phyloP scores from a whole-genome alignment of 768 basidiomycete genomes.

The Russula compacta region DNA sequence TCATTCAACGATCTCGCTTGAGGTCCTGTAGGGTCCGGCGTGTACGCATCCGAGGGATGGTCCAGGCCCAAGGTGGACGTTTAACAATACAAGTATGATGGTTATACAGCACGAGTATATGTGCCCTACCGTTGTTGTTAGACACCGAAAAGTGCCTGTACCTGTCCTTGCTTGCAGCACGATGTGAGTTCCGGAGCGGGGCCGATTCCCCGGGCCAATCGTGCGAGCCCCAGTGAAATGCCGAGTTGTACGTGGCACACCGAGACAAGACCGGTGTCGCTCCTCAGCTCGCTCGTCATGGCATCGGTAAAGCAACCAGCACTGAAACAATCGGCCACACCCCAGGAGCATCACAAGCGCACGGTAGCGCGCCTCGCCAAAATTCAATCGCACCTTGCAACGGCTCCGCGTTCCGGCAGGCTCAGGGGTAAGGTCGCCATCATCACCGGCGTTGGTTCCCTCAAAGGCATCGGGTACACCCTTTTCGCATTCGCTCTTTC shows the following conservation, averaged over 20 bases:
- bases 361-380: constrained; percentile 58
- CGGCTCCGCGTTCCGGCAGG: constrained; percentile 41
- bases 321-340: neutral
- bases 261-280: too few species aligned
- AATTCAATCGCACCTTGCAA: constrained; percentile 59
- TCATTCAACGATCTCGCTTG: constrained; percentile 1
- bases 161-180: too few species aligned
- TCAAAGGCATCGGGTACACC: constrained; percentile 81
- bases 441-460: constrained; percentile 80
- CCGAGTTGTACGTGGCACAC: too few species aligned
- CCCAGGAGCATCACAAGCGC: constrained; percentile 45
- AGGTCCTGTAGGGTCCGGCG: neutral
- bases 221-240: too few species aligned
- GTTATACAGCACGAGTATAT: too few species aligned
- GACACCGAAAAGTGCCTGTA: too few species aligned
- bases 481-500: neutral
- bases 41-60: too few species aligned
- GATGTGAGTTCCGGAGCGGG: too few species aligned
- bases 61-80: too few species aligned
- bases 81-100: too few species aligned
- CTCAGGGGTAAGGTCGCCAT: constrained; percentile 76
- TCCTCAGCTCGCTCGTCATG: neutral
- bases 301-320: constrained; percentile 3
- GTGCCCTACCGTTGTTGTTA: too few species aligned
- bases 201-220: too few species aligned